Percentiles rank a stretch among this genome's conserved stretches.
phyloP scores from a whole-genome alignment of 1,284 basidiomycete genomes.

The Cryptococcus sp. region DNA sequence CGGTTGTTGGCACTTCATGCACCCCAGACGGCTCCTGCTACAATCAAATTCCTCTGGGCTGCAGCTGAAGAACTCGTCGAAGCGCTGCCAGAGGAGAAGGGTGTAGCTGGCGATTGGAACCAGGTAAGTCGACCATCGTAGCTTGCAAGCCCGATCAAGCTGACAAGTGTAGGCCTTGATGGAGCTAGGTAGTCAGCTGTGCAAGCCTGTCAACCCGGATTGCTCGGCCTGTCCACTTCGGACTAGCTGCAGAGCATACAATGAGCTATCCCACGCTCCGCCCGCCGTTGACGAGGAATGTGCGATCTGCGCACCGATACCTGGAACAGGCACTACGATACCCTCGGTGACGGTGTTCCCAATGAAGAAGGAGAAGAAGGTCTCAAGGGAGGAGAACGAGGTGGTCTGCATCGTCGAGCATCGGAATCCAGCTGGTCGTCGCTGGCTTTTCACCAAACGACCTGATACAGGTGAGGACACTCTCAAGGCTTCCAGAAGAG shows the following conservation, averaged over 20 bases:
- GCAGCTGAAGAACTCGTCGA: conserved; percentile 66
- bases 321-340: conserved; percentile 26
- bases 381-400: conserved; percentile 75
- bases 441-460: conserved; percentile 70
- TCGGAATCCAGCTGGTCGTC: conserved; percentile 47
- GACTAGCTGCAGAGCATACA: conserved; percentile 62
- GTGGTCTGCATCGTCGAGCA: conserved; percentile 81
- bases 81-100: conserved; percentile 39
- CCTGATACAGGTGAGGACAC: conserved; percentile 65
- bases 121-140: conserved; percentile 51
- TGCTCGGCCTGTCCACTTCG: conserved; percentile 69
- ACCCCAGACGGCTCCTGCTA: conserved; percentile 67
- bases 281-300: conserved; percentile 54
- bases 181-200: conserved; percentile 77
- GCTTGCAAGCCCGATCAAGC: not conserved
- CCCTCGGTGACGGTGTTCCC: conserved; percentile 66
- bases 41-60: conserved; percentile 75
- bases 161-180: conserved; percentile 35
- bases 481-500: not conserved
- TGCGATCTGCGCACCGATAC: conserved; percentile 63
- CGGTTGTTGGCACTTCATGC: conserved; percentile 76
- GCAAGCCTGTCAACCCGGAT: conserved; percentile 70
- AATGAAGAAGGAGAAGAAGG: conserved; percentile 79
- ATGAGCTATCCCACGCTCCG: conserved; percentile 40
- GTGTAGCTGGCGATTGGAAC: conserved; percentile 69